Evolutionary conservation across 1,284 basidiomycete species (phyloP).

Genomic region (Malassezia furfur): DNA sequence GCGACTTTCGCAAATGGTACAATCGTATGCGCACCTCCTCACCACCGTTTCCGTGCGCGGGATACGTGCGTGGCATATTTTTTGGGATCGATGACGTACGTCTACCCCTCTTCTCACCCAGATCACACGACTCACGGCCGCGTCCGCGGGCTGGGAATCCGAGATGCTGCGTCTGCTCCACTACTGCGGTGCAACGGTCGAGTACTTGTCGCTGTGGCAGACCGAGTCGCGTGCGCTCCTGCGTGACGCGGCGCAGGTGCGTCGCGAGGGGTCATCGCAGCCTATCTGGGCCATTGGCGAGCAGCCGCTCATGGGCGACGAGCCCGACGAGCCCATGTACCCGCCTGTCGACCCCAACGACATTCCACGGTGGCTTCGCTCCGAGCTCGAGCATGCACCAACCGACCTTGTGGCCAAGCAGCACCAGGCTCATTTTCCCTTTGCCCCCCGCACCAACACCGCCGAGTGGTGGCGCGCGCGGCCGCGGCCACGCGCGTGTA

Average conservation of each 20-base stretch:
- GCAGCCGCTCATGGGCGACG: slow-evolving; percentile 1
- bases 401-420: slow-evolving; percentile 26
- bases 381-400: slow-evolving; percentile 26
- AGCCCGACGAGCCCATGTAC: slow-evolving; percentile 14
- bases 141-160: slow-evolving; percentile 43
- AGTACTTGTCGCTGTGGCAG: slow-evolving; percentile 39
- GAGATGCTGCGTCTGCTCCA: slow-evolving; percentile 39
- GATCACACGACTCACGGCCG: slow-evolving; percentile 34
- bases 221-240: slow-evolving; percentile 38
- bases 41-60: slow-evolving; percentile 34
- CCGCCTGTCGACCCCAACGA: slow-evolving; percentile 12
- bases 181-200: slow-evolving; percentile 32
- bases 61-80: slow-evolving; percentile 31
- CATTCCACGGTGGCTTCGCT: slow-evolving; percentile 42
- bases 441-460: slow-evolving; percentile 8
- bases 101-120: not conserved
- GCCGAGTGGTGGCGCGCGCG: slow-evolving; percentile 5
- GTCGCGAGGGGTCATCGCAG: slow-evolving; percentile 15
- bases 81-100: slow-evolving; percentile 33
- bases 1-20: slow-evolving; percentile 44
- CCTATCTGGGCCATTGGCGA: slow-evolving; percentile 34
- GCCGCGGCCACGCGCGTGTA: slow-evolving; percentile 18
- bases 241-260: slow-evolving; percentile 39
- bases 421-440: slow-evolving; percentile 34
- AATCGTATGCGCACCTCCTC: slow-evolving; percentile 24